Conservation (phyloP, 1,284 basidiomycete genomes). For the Cutaneotrichosporon sp. region DNA sequence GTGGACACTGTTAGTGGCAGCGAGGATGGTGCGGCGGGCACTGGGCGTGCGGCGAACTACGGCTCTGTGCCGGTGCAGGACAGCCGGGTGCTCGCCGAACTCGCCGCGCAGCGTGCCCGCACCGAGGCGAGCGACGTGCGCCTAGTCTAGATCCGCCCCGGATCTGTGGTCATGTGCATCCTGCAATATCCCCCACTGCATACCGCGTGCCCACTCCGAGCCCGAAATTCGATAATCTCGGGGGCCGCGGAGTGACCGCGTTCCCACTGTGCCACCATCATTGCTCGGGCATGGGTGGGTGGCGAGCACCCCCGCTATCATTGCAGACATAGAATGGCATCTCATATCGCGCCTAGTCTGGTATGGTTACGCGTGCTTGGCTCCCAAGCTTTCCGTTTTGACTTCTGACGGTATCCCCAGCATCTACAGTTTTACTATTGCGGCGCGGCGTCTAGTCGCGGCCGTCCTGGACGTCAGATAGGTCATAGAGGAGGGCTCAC, state of each 20-base stretch:
- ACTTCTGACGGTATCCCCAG: not conserved
- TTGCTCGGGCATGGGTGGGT: too few species aligned
- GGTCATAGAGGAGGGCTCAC: not conserved
- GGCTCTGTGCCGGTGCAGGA: not conserved
- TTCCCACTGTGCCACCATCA: too few species aligned
- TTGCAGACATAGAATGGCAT: not conserved
- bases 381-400: not conserved
- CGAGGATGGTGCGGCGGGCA: not conserved
- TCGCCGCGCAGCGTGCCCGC: not conserved
- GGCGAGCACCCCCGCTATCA: too few species aligned
- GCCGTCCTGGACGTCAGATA: constrained; percentile 8
- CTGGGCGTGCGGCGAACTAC: not conserved
- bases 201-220: not conserved
- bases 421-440: not conserved
- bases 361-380: not conserved
- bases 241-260: not conserved
- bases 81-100: not conserved
- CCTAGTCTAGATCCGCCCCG: constrained; percentile 1
- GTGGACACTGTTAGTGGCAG: not conserved
- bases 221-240: constrained; percentile 1
- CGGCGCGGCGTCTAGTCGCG: not conserved
- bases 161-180: not conserved
- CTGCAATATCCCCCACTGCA: not conserved
- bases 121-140: not conserved
- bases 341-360: not conserved